Evolutionary conservation across 2,329 filamentous ascomycete genomes (phyloP).

Genomic region (Trichoderma endophyticum): DNA sequence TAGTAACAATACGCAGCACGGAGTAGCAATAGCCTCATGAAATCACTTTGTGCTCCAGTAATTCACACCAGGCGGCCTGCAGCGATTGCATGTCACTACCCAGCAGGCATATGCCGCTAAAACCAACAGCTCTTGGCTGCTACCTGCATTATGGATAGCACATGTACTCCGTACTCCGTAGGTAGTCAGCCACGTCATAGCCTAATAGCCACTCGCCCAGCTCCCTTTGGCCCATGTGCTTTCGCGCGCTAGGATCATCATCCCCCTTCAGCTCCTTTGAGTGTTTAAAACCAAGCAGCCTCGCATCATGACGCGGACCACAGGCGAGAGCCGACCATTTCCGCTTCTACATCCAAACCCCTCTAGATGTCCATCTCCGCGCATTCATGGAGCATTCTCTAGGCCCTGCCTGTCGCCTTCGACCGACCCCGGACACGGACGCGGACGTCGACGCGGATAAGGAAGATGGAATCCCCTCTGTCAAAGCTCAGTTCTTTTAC

Average conservation of each 20-base stretch:
- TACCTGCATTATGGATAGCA: not conserved
- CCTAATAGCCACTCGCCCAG: not conserved
- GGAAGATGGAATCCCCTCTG: slow-evolving; percentile 52
- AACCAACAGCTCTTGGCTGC: not conserved
- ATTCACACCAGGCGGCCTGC: not conserved
- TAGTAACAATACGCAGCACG: not conserved
- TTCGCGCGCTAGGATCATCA: not conserved
- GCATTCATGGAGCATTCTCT: slow-evolving; percentile 49
- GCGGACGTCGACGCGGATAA: slow-evolving; percentile 32
- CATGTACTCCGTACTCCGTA: not conserved
- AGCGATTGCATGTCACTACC: not conserved
- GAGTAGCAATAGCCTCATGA: not conserved
- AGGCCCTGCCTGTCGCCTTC: slow-evolving; percentile 56
- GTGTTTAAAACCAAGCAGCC: not conserved
- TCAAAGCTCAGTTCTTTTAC: slow-evolving; percentile 80
- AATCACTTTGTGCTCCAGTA: not conserved
- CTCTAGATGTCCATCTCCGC: not conserved
- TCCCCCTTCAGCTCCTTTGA: slow-evolving; percentile 3
- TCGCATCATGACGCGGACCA: not conserved
- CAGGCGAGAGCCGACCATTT: not conserved
- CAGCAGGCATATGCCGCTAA: not conserved
- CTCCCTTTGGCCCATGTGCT: slow-evolving; percentile 10
- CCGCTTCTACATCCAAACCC: slow-evolving; percentile 6
- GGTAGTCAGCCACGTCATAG: slow-evolving; percentile 9
- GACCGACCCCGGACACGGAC: slow-evolving; percentile 36